Evolutionary conservation across 176 grass and related monocot species (phyloP).

Genomic region (Ampelocalamus luodianensis): DNA sequence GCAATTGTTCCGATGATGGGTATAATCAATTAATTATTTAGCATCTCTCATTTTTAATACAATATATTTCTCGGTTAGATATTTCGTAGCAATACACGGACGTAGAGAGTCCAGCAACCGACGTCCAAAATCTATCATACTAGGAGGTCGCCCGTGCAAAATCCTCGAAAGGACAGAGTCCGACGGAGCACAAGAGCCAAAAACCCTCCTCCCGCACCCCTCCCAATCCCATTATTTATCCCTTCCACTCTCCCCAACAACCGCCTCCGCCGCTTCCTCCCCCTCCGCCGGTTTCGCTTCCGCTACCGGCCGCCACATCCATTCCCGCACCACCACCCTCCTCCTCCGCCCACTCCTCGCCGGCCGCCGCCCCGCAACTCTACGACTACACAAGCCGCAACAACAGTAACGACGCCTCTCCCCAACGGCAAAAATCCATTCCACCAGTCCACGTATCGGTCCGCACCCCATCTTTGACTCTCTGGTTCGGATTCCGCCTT

Average conservation of each 20-base stretch:
- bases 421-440: conserved; percentile 10
- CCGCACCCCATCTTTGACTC: conserved; percentile 42
- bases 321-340: not conserved
- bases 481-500: not conserved
- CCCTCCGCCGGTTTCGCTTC: conserved; percentile 42
- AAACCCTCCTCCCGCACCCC: not conserved
- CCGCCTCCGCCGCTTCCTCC: conserved; percentile 4
- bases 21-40: too few relatives aligned
- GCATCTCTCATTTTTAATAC: too few relatives aligned
- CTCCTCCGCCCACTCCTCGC: not conserved
- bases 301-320: conserved; percentile 23
- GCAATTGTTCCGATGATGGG: too few relatives aligned
- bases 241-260: conserved; percentile 19
- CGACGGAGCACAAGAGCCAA: conserved; percentile 28
- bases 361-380: not conserved
- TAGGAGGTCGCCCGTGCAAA: not conserved
- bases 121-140: not conserved
- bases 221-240: conserved; percentile 52
- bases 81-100: too few relatives aligned
- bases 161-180: not conserved
- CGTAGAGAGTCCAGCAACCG: not conserved
- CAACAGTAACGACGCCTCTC: conserved; percentile 21
- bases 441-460: conserved; percentile 41
- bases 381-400: not conserved
- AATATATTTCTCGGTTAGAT: too few relatives aligned